Base-by-base conservation (phyloP, 2,329 filamentous ascomycete species). In the Aaosphaeria arxii region DNA sequence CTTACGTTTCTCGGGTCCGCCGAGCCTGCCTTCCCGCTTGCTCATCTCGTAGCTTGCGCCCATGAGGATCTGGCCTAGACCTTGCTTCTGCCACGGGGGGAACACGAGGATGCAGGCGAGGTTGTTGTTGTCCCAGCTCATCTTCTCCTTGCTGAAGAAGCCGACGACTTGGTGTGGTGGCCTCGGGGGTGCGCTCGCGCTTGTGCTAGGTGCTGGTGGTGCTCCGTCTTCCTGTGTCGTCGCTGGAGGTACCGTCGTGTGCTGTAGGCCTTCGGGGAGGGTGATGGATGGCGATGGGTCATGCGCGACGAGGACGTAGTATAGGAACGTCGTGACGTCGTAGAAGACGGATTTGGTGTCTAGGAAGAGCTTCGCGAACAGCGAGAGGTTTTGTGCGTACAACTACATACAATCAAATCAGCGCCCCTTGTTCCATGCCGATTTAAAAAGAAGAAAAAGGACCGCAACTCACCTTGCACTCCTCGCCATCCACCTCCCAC, bases 131-230 rank as follows among this genome's bases (percentile, higher is more conserved):
- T 99, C 94, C 92, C 94, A 99, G 4, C 90, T 96, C 78, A 96
- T 88, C 70, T 97, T 97, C 71, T 99, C 94, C 68, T 99, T 97
- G 54, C 89, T 95, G 75, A 97, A 99, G 79, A 97, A 97, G n/a
- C 94, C 94, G 1, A 92, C 83, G 30, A 96, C 85, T 63, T 86
- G 83, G 3, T 57, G 53, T 13, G 9, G 11, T 30, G 7, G 28
- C 31, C 11, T 6, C 41, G 30, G 28, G 11, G 28, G 7, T 43
- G 48, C 5, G 6, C 29, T 7, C 11, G 42, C 28, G 24, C 32
- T n/a, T 9, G 33, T 9, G 33, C n/a, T n/a, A 4, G 33, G 33
- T 9, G n/a, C 33, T 9, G 33, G 33, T 9, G 33, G 33, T 9
- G 33, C 33, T 36, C 33, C 33, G 7, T n/a, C 33, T 9, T 36